Evolutionary conservation across 192 early-diverging fungal species (phyloP).

Genomic region (Haplosporangium gracile): DNA sequence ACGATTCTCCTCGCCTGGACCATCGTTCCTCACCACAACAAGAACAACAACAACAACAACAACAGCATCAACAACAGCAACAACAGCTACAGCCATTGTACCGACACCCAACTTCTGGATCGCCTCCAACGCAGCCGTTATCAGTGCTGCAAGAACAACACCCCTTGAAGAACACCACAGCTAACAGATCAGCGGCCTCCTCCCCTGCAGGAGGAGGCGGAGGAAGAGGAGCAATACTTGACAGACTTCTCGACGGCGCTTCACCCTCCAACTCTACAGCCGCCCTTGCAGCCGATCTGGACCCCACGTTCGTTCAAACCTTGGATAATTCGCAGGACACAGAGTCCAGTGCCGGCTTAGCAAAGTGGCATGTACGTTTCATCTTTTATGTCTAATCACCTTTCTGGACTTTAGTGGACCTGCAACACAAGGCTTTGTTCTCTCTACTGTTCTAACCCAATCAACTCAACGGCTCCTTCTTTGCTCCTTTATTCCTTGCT

Average conservation of each 20-base stretch:
- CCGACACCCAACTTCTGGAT: background rate
- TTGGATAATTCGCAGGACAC: background rate
- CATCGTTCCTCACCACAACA: background rate
- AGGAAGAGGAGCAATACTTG: background rate
- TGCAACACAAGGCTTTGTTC: background rate
- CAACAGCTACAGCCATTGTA: background rate
- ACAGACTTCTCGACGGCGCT: background rate
- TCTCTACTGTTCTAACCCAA: background rate
- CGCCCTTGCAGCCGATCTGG: slow-evolving; percentile 5
- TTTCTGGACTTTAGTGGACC: background rate
- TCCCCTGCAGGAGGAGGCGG: background rate
- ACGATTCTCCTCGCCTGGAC: background rate
- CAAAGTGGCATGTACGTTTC: slow-evolving; percentile 31
- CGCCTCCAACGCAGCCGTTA: background rate
- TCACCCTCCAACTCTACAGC: background rate
- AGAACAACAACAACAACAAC: background rate
- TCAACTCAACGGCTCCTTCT: background rate
- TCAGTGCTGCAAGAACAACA: background rate
- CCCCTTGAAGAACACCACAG: background rate
- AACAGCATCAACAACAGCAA: background rate
- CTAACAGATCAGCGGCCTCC: background rate
- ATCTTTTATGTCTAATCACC: background rate
- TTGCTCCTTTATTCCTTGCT: background rate
- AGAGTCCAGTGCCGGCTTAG: background rate
- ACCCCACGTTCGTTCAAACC: background rate